These are phyloP conservation scores for Antitrichia curtipendula DNA, from an alignment of 225 moss, liverwort and hornwort species.

Conservation along the genomic window DNA sequence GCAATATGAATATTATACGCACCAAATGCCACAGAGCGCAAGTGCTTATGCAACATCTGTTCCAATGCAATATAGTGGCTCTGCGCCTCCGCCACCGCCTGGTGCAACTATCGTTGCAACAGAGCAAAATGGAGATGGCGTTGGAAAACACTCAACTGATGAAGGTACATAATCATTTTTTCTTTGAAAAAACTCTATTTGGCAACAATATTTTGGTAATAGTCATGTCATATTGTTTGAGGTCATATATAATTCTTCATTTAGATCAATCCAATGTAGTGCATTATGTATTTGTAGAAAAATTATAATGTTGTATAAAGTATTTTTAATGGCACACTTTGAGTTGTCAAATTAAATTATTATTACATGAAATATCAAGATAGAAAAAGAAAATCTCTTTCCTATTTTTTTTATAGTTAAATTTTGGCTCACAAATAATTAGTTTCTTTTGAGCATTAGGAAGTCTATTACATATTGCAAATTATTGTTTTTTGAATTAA, in stretches of 20 bases:
- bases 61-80: slow-evolving; percentile 1
- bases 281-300: background rate
- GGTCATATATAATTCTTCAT: background rate
- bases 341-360: background rate
- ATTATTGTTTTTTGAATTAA: background rate
- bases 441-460: background rate
- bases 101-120: background rate
- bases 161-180: slow-evolving; percentile 11
- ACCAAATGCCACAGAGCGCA: slow-evolving; percentile 13
- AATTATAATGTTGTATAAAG: background rate
- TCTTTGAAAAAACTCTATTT: background rate
- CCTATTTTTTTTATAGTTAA: background rate
- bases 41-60: background rate
- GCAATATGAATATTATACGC: slow-evolving; percentile 41
- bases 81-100: slow-evolving; percentile 1
- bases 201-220: background rate
- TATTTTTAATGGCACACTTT: background rate
- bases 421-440: no score
- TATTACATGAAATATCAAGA: background rate
- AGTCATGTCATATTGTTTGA: background rate
- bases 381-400: background rate
- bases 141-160: slow-evolving; percentile 2
- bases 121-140: slow-evolving; percentile 10
- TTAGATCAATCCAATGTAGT: background rate
- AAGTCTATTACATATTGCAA: background rate